Evolutionary conservation across 1,139 yeast genomes (phyloP), one percentile per base, ranked within the genome.

Genomic region (Nematodospora anomalae): DNA sequence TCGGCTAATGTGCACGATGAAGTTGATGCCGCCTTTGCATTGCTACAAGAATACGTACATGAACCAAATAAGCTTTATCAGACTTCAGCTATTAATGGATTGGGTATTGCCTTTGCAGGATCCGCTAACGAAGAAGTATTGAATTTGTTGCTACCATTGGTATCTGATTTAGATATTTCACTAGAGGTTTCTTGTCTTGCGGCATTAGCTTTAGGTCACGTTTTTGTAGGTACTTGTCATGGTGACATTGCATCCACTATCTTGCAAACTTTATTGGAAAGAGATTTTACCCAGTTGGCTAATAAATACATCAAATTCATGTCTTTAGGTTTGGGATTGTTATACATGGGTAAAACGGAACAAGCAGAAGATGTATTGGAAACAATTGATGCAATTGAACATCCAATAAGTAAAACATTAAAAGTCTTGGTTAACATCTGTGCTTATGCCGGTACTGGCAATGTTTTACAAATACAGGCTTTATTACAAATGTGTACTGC

Each of bases 361-460:
- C 92, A 84, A 60, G 95, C 89, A 33, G 97, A 90, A 53, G 97
- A 89, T 62, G 96, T 89, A 16, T 68, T 92, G 49, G 98, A 92
- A 57, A 88, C 97, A 1, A 82, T 92, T 48, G 88, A 84, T 59
- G 98, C 97, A 12, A 86, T 94, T 54, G 96, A 89, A 49, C 97
- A 90, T 57, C 97, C 97, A 34, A 84, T 92, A 55, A 82, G 94
- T 28, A 83, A 87, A 50, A 86, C 95, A 30, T 79, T 90, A 55
- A 94, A 87, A 61, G 95, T 90, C 5, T 73, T 94, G 57, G 92
- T 94, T 22, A 89, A 86, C 46, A 85, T 90, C 37, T 87, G 97
- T 67, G 95, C 97, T 6, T 90, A 85, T 64, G 95, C 97, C 12
- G 99, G 98, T 46, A 88, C 97, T 30, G 99, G 98, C 51, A 94